A percentile compares a stretch with the other conserved stretches of the same genome.
phyloP scores from a whole-genome alignment of 2,329 filamentous ascomycete species.

The Lasiodiplodia sp. region DNA sequence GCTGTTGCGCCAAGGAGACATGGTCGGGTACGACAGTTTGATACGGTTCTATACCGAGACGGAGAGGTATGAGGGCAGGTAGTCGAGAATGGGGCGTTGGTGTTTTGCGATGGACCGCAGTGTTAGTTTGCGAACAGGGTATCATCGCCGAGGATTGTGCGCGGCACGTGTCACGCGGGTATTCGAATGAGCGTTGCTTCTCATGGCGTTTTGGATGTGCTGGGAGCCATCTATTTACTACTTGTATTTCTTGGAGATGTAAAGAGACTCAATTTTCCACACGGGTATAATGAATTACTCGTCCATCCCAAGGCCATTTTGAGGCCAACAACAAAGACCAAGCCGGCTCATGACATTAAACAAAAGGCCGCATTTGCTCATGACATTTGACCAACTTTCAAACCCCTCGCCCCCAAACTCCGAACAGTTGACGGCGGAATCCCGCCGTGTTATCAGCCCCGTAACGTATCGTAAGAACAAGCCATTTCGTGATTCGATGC shows the following conservation, averaged over 20 bases:
- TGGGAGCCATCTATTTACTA: neutral
- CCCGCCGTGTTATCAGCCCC: neutral
- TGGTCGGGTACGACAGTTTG: conserved; percentile 70
- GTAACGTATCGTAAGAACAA: neutral
- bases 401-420: conserved; percentile 7
- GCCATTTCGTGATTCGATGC: neutral
- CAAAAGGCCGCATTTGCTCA: conserved; percentile 3
- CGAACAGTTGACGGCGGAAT: neutral
- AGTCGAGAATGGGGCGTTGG: neutral
- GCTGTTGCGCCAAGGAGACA: conserved; percentile 72
- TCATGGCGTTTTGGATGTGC: neutral
- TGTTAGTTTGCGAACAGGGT: neutral
- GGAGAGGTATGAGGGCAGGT: conserved; percentile 49
- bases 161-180: neutral
- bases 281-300: conserved; percentile 4
- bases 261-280: neutral
- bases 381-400: neutral
- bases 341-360: neutral
- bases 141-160: neutral
- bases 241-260: neutral
- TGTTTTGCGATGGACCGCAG: neutral
- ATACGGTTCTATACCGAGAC: conserved; percentile 74
- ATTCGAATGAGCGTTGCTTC: neutral
- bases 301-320: neutral
- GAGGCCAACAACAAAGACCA: neutral